Base-by-base conservation (phyloP, 805 yeast species). In the Dipodascus albidus region DNA sequence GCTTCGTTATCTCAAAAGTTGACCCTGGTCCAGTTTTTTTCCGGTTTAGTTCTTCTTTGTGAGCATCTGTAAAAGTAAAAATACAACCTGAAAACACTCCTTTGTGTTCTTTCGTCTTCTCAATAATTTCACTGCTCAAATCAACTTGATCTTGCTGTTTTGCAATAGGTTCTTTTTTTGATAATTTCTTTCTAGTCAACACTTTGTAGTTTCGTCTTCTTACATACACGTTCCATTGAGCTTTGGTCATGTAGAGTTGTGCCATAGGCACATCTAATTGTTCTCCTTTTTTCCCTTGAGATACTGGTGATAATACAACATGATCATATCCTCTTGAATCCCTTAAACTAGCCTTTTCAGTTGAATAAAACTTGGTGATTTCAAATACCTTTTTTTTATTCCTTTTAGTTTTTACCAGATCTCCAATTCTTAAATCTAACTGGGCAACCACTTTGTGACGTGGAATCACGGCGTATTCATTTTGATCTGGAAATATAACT, bases 351-450 rank as follows among this genome's bases (percentile, higher is more conserved):
- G 53, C 17, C 20, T 21, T 31, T 4, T 42, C 47, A 14, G 15
- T 20, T 9, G 35, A 9, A 20, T 27, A 19, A 22, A 58, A 48
- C 35, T 55, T 55, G 2, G 49, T 14, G 11, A 59, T 53, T 38
- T 55, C 53, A 50, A 35, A 58, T 31, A 47, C 44, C 33, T 23
- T 21, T 35, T 52, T 53, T 49, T 55, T 53, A 41, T 58, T 55
- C 4, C 55, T 49, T 19, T 51, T 53, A n/a, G 52, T 24, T 50
- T 59, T 58, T 21, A 60, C 58, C 20, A 48, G 53, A 42, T 60
- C 61, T 1, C 59, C 61, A 1, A 50, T 44, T 42, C 47, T 47
- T 2, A 60, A 31, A 50, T 60, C 60, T 15, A 60, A 42, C 22
- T 50, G 50, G 17, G 20, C 20, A 38, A 17, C 20, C 3, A 27